Percentiles rank a stretch among this genome's conserved stretches.
These are phyloP conservation scores for Arabis alpina DNA, from an alignment of 345 rosid genomes.

Conservation along the genomic window DNA sequence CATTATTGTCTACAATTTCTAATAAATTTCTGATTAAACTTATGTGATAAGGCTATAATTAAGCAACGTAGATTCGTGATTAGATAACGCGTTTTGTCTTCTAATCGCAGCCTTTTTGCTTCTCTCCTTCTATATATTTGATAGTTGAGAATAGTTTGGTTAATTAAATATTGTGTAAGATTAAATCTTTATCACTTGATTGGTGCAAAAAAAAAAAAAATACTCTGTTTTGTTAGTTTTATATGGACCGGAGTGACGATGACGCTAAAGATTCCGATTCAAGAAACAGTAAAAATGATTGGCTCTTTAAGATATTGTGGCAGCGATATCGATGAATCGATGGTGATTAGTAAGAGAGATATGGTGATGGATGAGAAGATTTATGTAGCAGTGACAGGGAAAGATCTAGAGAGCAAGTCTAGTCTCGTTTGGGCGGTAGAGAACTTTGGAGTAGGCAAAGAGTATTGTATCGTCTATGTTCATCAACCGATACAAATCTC, in stretches of 20 bases:
- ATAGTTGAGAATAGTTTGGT: conserved; percentile 4
- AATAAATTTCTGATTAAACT: background rate
- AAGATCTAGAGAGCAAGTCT: conserved; percentile 48
- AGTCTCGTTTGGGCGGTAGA: conserved; percentile 63
- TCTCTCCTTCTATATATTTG: background rate
- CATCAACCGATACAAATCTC: conserved; percentile 53
- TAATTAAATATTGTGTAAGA: background rate
- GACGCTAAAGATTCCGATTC: conserved; percentile 38
- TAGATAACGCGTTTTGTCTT: background rate
- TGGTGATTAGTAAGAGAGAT: conserved; percentile 5
- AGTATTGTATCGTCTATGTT: conserved; percentile 66
- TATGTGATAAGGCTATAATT: background rate
- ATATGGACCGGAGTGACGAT: conserved; percentile 28
- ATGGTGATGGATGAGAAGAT: conserved; percentile 46
- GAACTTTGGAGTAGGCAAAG: conserved; percentile 61
- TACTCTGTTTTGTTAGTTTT: background rate
- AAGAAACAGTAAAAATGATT: conserved; percentile 22
- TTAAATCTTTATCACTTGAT: background rate
- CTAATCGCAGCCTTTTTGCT: conserved; percentile 1
- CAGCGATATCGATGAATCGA: background rate
- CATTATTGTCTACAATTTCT: background rate
- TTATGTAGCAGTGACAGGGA: conserved; percentile 60
- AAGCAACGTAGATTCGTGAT: conserved; percentile 1
- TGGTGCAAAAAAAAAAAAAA: background rate
- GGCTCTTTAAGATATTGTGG: conserved; percentile 26